Conservation (phyloP, 176 grass and related monocot genomes). For the Tillandsia leiboldiana region DNA sequence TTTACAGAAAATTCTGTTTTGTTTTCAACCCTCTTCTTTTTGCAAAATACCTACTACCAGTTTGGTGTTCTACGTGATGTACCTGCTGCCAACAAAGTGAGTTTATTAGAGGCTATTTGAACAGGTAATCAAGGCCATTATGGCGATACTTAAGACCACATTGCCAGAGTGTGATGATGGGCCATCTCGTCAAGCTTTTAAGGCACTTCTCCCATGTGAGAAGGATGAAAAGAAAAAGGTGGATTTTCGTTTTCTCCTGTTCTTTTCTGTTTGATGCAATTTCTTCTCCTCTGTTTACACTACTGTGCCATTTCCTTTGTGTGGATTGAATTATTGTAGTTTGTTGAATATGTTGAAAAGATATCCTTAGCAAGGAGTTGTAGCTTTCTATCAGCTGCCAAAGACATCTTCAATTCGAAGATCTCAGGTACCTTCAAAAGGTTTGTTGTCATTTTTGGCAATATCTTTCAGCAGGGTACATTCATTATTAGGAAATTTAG, state of each 20-base stretch:
- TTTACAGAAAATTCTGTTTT: background rate
- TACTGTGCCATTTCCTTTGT: background rate
- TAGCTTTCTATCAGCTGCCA: constrained; percentile 64
- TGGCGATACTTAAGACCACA: constrained; percentile 76
- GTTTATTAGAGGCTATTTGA: background rate
- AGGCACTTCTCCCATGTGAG: constrained; percentile 67
- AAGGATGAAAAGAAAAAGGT: constrained; percentile 95
- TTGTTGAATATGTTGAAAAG: constrained; percentile 81
- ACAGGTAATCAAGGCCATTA: constrained; percentile 79
- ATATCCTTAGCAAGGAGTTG: constrained; percentile 72
- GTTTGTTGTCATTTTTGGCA: constrained; percentile 15
- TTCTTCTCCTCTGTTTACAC: background rate
- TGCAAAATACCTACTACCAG: background rate
- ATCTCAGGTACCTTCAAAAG: constrained; percentile 99
- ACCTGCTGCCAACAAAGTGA: background rate
- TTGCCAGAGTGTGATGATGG: constrained; percentile 64
- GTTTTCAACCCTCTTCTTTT: background rate
- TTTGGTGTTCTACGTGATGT: background rate
- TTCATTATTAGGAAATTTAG: too few species aligned
- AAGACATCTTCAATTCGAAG: constrained; percentile 83
- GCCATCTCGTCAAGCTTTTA: constrained; percentile 76
- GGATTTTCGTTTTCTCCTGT: constrained; percentile 4
- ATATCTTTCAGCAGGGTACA: background rate
- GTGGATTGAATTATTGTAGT: constrained; percentile 21
- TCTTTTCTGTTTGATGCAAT: background rate